These are phyloP conservation scores for Hirsutella minnesotensis DNA, from an alignment of 2,329 filamentous ascomycete species.

Conservation along the genomic window DNA sequence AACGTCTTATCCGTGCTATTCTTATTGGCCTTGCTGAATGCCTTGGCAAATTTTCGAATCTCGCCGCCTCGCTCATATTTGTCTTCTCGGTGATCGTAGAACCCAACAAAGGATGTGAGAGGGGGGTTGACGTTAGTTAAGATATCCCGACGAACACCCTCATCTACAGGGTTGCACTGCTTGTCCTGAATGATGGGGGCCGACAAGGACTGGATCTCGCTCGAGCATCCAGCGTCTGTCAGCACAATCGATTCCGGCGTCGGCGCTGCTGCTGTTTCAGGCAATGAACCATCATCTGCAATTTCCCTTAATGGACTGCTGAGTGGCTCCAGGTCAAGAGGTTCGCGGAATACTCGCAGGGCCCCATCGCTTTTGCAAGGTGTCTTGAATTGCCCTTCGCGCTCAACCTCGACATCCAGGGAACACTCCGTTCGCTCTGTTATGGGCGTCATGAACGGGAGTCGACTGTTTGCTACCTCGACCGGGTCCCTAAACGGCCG, in stretches of 20 bases:
- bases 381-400: slow-evolving; percentile 59
- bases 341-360: slow-evolving; percentile 15
- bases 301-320: slow-evolving; percentile 68
- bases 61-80: slow-evolving; percentile 57
- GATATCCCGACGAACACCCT: slow-evolving; percentile 62
- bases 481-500: slow-evolving; percentile 71
- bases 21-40: slow-evolving; percentile 43
- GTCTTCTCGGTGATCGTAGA: slow-evolving; percentile 57
- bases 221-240: slow-evolving; percentile 17
- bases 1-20: slow-evolving; percentile 49
- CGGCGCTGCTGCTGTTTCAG: slow-evolving; percentile 39
- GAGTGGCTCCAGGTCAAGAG: slow-evolving; percentile 26
- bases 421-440: slow-evolving; percentile 91
- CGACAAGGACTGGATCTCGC: slow-evolving; percentile 35
- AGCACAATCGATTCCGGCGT: slow-evolving; percentile 25
- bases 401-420: slow-evolving; percentile 52
- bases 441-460: slow-evolving; percentile 98
- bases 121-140: slow-evolving; percentile 62
- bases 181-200: slow-evolving; percentile 68
- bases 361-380: slow-evolving; percentile 48
- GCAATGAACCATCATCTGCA: slow-evolving; percentile 35
- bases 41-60: slow-evolving; percentile 72
- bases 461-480: slow-evolving; percentile 73
- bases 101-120: slow-evolving; percentile 64
- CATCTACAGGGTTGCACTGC: slow-evolving; percentile 84